These are phyloP conservation scores for Suillus tomentosus DNA, from an alignment of 768 basidiomycete genomes.

Conservation along the genomic window DNA sequence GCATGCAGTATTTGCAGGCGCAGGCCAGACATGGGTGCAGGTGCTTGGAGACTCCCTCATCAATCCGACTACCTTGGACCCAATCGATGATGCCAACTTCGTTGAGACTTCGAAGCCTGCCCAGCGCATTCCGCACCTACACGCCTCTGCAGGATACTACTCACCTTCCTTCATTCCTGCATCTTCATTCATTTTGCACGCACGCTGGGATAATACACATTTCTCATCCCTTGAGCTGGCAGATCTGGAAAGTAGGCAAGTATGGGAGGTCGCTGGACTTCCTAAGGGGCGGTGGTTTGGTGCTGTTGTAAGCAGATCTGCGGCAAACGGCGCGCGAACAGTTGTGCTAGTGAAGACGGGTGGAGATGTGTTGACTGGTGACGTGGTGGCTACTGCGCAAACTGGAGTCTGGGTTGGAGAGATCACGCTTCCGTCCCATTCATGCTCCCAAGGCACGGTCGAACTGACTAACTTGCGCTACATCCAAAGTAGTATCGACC, in stretches of 20 bases:
- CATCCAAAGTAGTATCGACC: slow-evolving; percentile 52
- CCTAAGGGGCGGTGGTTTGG: slow-evolving; percentile 68
- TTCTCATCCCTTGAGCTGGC: slow-evolving; percentile 71
- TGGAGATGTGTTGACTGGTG: slow-evolving; percentile 60
- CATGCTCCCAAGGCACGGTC: slow-evolving; percentile 31
- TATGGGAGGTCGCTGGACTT: slow-evolving; percentile 54
- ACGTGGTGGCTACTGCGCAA: slow-evolving; percentile 64
- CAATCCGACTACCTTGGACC: slow-evolving; percentile 18
- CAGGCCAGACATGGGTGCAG: slow-evolving; percentile 57
- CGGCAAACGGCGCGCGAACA: slow-evolving; percentile 41
- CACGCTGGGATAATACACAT: slow-evolving; percentile 64
- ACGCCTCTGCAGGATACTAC: slow-evolving; percentile 56
- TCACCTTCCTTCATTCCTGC: slow-evolving; percentile 58
- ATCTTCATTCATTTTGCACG: slow-evolving; percentile 56
- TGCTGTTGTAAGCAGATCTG: slow-evolving; percentile 52
- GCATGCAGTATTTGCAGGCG: slow-evolving; percentile 66
- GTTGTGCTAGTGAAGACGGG: slow-evolving; percentile 67
- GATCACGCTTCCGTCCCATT: slow-evolving; percentile 48
- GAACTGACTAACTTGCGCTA: slow-evolving; percentile 49
- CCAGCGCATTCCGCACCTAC: slow-evolving; percentile 48
- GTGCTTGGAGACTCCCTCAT: slow-evolving; percentile 48
- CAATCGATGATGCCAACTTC: not conserved
- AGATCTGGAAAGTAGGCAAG: slow-evolving; percentile 44
- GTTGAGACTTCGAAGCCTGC: slow-evolving; percentile 31
- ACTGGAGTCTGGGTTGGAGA: slow-evolving; percentile 68